A percentile compares a stretch with the other conserved stretches of the same genome.
These are phyloP conservation scores for Pseudogymnoascus sp. DNA, from an alignment of 2,329 filamentous ascomycete genomes.

Conservation along the genomic window DNA sequence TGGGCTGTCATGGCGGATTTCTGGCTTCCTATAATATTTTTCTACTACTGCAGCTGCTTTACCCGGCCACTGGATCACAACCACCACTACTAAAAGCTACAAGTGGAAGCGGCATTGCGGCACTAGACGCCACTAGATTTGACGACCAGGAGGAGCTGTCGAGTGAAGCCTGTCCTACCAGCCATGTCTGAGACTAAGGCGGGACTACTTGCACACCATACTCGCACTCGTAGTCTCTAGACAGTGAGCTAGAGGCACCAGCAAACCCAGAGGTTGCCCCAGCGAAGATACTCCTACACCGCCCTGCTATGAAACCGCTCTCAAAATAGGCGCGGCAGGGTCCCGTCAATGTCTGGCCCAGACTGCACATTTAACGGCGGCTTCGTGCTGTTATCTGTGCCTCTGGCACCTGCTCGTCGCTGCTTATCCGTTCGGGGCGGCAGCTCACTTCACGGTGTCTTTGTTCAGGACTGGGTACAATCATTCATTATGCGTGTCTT, in stretches of 20 bases:
- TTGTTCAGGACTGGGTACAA: neutral
- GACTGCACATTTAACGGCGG: neutral
- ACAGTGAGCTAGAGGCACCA: neutral
- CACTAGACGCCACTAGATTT: neutral
- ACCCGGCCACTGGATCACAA: neutral
- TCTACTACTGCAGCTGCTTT: neutral
- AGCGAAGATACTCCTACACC: neutral
- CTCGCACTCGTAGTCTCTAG: neutral
- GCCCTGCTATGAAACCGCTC: neutral
- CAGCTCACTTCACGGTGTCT: neutral
- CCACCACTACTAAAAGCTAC: neutral
- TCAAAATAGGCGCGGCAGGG: constrained; percentile 5
- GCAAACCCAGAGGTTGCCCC: neutral
- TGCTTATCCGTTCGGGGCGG: neutral
- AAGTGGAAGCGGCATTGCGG: neutral
- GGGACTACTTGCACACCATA: neutral
- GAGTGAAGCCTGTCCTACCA: neutral
- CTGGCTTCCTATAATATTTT: neutral
- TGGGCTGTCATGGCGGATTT: neutral
- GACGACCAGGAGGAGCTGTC: neutral
- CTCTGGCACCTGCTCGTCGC: neutral
- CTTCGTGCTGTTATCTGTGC: neutral
- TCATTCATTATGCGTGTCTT: neutral
- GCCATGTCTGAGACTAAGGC: neutral
- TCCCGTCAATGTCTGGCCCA: neutral